Percentiles rank a stretch among this genome's conserved stretches.
Conservation (phyloP, 495 filamentous ascomycete species). For the Penicillium lividum region DNA sequence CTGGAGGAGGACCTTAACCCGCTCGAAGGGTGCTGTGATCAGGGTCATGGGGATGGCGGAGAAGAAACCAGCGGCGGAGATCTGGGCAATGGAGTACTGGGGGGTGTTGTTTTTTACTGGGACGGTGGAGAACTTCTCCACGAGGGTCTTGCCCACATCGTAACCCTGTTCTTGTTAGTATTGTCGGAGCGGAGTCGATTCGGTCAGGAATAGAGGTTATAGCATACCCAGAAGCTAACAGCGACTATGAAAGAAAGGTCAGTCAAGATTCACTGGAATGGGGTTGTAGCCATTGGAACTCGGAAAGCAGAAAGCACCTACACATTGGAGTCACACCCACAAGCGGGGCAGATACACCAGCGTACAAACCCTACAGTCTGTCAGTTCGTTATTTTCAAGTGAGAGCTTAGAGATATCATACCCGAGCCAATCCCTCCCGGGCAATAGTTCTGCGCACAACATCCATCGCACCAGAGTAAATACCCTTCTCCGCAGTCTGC, state of each 20-base stretch:
- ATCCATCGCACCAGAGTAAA: conserved; percentile 88
- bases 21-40: conserved; percentile 97
- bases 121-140: conserved; percentile 66
- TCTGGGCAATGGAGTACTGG: conserved; percentile 76
- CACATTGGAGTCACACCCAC: conserved; percentile 98
- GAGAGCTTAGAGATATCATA: conserved; percentile 24
- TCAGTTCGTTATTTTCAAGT: neutral
- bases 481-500: conserved; percentile 92
- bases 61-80: conserved; percentile 94
- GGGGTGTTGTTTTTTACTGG: conserved; percentile 59
- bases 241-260: conserved; percentile 61
- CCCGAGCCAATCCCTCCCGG: conserved; percentile 75
- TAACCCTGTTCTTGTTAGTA: conserved; percentile 64
- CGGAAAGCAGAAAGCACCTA: conserved; percentile 53
- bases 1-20: conserved; percentile 96
- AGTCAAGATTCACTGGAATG: conserved; percentile 1
- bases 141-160: conserved; percentile 88
- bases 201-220: neutral
- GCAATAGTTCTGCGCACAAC: conserved; percentile 86
- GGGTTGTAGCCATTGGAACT: neutral
- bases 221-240: conserved; percentile 82
- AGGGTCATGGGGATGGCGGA: conserved; percentile 96
- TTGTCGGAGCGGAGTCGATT: neutral
- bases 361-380: conserved; percentile 72
- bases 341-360: conserved; percentile 92